A percentile compares a stretch with the other conserved stretches of the same genome.
phyloP scores from a whole-genome alignment of 2,329 filamentous ascomycete genomes.

The Aspergillus versicolor region DNA sequence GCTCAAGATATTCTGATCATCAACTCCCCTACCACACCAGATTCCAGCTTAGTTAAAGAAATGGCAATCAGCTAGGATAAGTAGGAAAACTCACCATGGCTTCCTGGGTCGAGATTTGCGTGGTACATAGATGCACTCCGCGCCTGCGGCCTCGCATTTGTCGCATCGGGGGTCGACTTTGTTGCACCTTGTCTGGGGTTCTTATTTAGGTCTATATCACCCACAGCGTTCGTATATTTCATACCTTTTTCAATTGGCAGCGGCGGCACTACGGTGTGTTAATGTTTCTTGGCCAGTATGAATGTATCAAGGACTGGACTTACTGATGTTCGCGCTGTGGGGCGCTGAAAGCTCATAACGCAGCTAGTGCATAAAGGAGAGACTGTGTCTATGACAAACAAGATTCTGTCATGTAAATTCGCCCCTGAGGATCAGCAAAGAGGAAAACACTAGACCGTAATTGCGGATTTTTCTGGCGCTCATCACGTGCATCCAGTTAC shows the following conservation, averaged over 20 bases:
- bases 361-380: too few relatives aligned
- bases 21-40: background rate
- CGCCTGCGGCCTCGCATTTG: background rate
- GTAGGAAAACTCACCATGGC: background rate
- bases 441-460: too few relatives aligned
- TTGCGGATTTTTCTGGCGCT: too few relatives aligned
- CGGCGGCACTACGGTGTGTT: background rate
- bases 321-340: background rate
- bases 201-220: background rate
- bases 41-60: too few relatives aligned
- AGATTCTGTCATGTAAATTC: too few relatives aligned
- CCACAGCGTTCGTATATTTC: background rate
- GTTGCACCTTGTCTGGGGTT: background rate
- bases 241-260: background rate
- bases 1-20: background rate
- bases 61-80: background rate
- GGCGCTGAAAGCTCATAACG: background rate
- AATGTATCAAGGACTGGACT: background rate
- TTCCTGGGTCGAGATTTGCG: background rate
- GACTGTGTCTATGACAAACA: too few relatives aligned
- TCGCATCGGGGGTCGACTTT: background rate
- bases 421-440: too few relatives aligned
- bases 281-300: background rate
- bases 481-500: too few relatives aligned
- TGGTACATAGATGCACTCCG: background rate